Conservation (phyloP, 345 rosid species). For the Eucalyptus sp. region DNA sequence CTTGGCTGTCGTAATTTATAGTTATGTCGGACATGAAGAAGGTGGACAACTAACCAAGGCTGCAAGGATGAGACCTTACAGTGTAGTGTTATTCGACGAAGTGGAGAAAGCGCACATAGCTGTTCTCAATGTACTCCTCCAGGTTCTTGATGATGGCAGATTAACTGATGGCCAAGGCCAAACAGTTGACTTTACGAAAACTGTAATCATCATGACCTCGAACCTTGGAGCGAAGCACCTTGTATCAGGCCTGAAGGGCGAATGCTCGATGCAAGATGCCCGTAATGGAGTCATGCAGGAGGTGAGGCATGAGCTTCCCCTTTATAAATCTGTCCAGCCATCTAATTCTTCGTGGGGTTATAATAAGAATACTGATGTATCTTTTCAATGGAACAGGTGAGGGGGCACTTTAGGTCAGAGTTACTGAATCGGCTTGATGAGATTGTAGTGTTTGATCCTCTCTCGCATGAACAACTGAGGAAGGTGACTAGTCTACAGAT, state of each 20-base stretch:
- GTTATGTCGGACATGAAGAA: constrained; percentile 91
- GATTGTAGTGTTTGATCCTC: constrained; percentile 79
- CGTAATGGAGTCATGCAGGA: constrained; percentile 73
- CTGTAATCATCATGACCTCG: constrained; percentile 88
- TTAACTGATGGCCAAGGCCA: constrained; percentile 88
- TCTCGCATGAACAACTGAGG: constrained; percentile 77
- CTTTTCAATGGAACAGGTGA: constrained; percentile 22
- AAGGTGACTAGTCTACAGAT: constrained; percentile 70
- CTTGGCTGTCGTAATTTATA: not conserved
- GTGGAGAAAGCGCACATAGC: constrained; percentile 91
- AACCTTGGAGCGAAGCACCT: constrained; percentile 89
- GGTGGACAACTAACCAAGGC: constrained; percentile 91
- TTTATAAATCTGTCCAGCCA: not conserved
- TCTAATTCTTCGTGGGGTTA: not conserved
- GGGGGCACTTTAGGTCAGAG: constrained; percentile 76
- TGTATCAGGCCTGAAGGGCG: constrained; percentile 58
- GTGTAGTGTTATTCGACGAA: constrained; percentile 78
- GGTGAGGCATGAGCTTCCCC: constrained; percentile 1
- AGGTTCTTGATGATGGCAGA: constrained; percentile 85
- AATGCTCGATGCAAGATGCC: constrained; percentile 68
- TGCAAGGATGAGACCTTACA: constrained; percentile 71
- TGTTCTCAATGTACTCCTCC: constrained; percentile 79
- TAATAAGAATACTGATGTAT: not conserved
- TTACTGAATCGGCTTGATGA: constrained; percentile 81
- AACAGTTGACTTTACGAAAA: constrained; percentile 67